Evolutionary conservation across 2,329 filamentous ascomycete species (phyloP), one percentile per base, ranked within the genome.

Genomic region (Ilyonectria destructans): DNA sequence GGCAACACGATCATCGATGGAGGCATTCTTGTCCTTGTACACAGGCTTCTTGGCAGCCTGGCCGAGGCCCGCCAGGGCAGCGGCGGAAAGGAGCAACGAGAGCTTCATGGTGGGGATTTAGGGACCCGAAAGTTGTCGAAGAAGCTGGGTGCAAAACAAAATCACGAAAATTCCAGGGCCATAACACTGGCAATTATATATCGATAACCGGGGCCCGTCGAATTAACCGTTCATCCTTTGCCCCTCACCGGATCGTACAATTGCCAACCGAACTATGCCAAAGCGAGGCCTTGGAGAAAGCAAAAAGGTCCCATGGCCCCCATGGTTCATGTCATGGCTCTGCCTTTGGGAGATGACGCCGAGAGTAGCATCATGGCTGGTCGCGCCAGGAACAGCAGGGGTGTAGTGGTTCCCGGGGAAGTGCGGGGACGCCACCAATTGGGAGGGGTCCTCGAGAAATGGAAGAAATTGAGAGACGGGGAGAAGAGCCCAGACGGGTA

Each of bases 1-100:
- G 10, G 87, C 79, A 12, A 94, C 87, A 67, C 92, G 86, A 57
- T 87, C 87, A 58, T 93, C 89, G 15, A 93, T 83, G 8, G 88
- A 82, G 6, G 90, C 88, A 63, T 83, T 84, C 6, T 90, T 82
- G 76, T 93, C 84, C 77, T 91, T 92, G 85, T 93, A 93, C 48
- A 88, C 69, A 3, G 85, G 82, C 31, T 70, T 75, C 43, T 77
- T 72, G 63, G 74, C 70, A 57, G 79, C 78, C 56, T 71, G 69
- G 45, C 68, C 69, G 33, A 71, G 64, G 40, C 67, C 74, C 23
- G 72, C 71, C 59, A 81, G 65, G 26, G 69, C 62, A 55, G 73
- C 73, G 58, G 69, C 71, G 46, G 69, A 73, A 19, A 76, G 46
- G 46, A 72, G 62, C n/a, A 71, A 54, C 54, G 73, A 76, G 60